phyloP scores from a whole-genome alignment of 305 asterid species.

The Petunia hybrid region DNA sequence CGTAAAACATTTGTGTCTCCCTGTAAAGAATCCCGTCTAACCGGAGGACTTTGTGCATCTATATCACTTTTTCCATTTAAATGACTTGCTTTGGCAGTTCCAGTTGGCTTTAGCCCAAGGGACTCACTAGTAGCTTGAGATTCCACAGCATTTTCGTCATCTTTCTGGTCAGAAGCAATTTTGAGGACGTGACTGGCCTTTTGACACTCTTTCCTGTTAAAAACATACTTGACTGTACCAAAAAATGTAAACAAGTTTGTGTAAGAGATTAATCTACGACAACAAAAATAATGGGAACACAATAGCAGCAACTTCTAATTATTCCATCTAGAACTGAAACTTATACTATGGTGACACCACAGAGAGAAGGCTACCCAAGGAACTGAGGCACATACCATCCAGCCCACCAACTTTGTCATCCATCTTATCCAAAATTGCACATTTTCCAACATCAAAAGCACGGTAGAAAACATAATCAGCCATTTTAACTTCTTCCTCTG shows the following conservation, averaged over 20 bases:
- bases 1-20: conserved; percentile 25
- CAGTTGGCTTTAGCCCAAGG: conserved; percentile 37
- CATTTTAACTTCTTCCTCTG: conserved; percentile 63
- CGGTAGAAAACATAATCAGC: conserved; percentile 82
- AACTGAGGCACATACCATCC: conserved; percentile 60
- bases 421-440: conserved; percentile 59
- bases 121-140: conserved; percentile 16
- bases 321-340: conserved; percentile 16
- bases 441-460: conserved; percentile 69
- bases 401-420: conserved; percentile 75
- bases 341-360: conserved; percentile 8
- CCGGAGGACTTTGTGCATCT: conserved; percentile 9
- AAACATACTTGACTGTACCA: conserved; percentile 73
- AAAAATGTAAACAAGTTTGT: conserved; percentile 42
- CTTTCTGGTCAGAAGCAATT: conserved; percentile 39
- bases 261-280: conserved; percentile 43
- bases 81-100: conserved; percentile 26
- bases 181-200: conserved; percentile 40
- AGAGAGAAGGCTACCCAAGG: conserved; percentile 33
- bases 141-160: conserved; percentile 39
- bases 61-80: conserved; percentile 18
- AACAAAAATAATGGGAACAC: conserved; percentile 32
- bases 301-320: conserved; percentile 18
- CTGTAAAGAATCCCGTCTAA: conserved; percentile 15
- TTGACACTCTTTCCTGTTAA: conserved; percentile 61